Percentiles rank a stretch among this genome's conserved stretches.
Conservation (phyloP, 2,329 filamentous ascomycete species). For the Fusarium sarcochroum region DNA sequence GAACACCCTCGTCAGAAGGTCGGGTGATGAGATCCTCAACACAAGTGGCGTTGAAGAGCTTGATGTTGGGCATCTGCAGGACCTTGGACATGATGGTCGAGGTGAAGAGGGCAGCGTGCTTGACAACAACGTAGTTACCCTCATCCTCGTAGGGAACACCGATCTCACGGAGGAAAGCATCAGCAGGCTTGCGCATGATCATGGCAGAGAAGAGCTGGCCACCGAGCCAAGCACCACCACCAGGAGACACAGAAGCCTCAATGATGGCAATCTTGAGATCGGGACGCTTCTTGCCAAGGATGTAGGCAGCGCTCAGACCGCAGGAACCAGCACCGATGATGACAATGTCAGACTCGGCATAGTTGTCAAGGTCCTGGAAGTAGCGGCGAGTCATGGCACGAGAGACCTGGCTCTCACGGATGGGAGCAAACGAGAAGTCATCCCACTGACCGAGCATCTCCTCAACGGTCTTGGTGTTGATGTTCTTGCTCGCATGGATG, state of each 20-base stretch:
- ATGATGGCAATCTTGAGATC: conserved; percentile 94
- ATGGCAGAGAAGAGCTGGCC: conserved; percentile 96
- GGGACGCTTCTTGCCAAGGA: conserved; percentile 84
- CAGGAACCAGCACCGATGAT: conserved; percentile 93
- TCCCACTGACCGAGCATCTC: conserved; percentile 83
- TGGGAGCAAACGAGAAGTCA: conserved; percentile 84
- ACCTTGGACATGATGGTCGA: conserved; percentile 89
- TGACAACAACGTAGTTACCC: conserved; percentile 89
- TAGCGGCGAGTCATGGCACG: conserved; percentile 95
- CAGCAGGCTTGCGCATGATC: conserved; percentile 94
- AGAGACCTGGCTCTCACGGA: conserved; percentile 92
- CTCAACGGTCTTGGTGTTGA: conserved; percentile 52
- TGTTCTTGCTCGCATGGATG: conserved; percentile 35
- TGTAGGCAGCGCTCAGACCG: conserved; percentile 87
- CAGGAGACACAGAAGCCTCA: conserved; percentile 88
- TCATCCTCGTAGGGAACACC: conserved; percentile 91
- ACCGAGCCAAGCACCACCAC: conserved; percentile 92
- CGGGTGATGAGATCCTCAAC: conserved; percentile 95
- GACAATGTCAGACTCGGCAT: conserved; percentile 94
- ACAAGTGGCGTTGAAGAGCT: conserved; percentile 94
- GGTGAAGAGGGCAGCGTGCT: conserved; percentile 94
- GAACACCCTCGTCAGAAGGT: conserved; percentile 68
- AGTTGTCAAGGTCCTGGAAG: conserved; percentile 89
- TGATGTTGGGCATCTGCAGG: conserved; percentile 87
- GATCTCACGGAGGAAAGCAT: conserved; percentile 84